phyloP scores from a whole-genome alignment of 305 asterid species.

The Plantago coronopus region DNA sequence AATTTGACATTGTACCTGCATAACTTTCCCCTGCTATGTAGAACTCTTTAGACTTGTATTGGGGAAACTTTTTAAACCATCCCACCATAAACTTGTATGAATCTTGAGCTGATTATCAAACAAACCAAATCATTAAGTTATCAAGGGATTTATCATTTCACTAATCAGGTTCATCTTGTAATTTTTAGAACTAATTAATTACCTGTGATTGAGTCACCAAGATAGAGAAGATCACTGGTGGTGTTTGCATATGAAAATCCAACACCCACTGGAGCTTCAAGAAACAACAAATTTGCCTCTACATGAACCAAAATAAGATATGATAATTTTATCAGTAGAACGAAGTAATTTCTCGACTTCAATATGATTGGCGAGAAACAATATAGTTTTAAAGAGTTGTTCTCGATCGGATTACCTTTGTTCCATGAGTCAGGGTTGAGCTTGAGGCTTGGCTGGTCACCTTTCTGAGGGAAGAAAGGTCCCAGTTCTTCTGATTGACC shows the following conservation, averaged over 20 bases:
- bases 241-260: conserved; percentile 91
- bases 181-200: background rate
- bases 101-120: conserved; percentile 51
- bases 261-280: conserved; percentile 81
- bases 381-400: too few species aligned
- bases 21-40: conserved; percentile 83
- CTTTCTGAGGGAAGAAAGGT: conserved; percentile 66
- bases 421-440: conserved; percentile 68
- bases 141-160: background rate
- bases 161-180: too few species aligned
- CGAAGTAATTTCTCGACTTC: background rate
- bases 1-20: conserved; percentile 43
- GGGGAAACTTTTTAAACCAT: conserved; percentile 78
- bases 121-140: background rate
- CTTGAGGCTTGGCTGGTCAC: conserved; percentile 52
- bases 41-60: conserved; percentile 57
- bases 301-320: background rate
- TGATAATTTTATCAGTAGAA: background rate
- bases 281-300: conserved; percentile 67
- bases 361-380: background rate
- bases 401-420: conserved; percentile 36
- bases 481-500: conserved; percentile 84
- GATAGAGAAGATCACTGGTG: conserved; percentile 49
- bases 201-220: conserved; percentile 81
- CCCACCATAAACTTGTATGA: conserved; percentile 53